Evolutionary conservation across 768 basidiomycete species (phyloP).

Genomic region (Lenzites betulinus): DNA sequence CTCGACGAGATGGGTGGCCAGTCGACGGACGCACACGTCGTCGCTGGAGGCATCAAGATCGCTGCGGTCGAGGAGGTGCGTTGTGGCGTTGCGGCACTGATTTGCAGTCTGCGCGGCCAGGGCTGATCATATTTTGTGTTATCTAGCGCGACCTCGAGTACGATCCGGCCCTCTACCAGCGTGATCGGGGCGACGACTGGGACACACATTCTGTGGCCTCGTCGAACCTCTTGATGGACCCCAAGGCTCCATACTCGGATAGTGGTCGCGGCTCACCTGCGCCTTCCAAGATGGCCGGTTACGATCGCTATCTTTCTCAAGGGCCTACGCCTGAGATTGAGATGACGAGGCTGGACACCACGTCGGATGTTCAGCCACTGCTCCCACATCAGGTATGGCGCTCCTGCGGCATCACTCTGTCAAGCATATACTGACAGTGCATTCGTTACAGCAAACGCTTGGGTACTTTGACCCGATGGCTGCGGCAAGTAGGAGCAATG

Average conservation of each 20-base stretch:
- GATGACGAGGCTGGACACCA: constrained; percentile 51
- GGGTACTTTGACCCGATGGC: constrained; percentile 28
- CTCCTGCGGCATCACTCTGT: not conserved
- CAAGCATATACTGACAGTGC: too few species aligned
- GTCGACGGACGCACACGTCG: constrained; percentile 70
- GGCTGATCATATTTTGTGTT: too few species aligned
- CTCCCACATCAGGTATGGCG: constrained; percentile 32
- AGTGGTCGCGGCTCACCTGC: constrained; percentile 42
- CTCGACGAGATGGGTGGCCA: constrained; percentile 79
- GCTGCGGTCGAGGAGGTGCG: constrained; percentile 76
- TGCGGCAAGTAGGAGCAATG: constrained; percentile 23
- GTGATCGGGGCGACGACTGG: constrained; percentile 91
- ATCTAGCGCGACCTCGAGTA: constrained; percentile 72
- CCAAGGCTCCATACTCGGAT: constrained; percentile 41
- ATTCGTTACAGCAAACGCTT: constrained; percentile 13
- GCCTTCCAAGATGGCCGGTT: constrained; percentile 42
- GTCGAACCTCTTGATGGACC: constrained; percentile 51
- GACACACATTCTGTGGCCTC: constrained; percentile 77
- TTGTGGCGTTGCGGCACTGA: not conserved
- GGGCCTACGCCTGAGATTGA: constrained; percentile 53
- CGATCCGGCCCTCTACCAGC: constrained; percentile 74
- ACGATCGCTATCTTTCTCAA: constrained; percentile 58
- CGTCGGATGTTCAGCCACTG: constrained; percentile 58
- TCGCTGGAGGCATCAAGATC: constrained; percentile 80
- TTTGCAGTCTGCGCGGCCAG: too few species aligned